These are phyloP conservation scores for Elsinoe arachidis DNA, from an alignment of 2,329 filamentous ascomycete genomes.

Conservation along the genomic window DNA sequence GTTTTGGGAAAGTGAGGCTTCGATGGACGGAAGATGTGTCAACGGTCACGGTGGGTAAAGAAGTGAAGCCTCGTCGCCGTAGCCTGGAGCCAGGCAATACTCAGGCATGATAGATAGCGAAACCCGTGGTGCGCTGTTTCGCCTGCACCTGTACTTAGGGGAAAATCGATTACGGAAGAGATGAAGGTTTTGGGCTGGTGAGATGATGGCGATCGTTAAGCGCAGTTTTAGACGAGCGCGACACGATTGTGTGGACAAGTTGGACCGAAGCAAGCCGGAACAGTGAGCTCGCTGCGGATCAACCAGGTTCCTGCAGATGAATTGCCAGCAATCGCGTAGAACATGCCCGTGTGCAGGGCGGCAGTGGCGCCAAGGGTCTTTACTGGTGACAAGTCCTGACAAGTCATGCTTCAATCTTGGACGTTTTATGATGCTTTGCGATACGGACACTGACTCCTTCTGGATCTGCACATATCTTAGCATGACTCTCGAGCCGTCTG, in stretches of 20 bases:
- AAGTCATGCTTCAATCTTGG: too few species aligned
- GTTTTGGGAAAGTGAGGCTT: not conserved
- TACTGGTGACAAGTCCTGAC: not conserved
- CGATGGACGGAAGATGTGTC: not conserved
- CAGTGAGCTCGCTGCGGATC: not conserved
- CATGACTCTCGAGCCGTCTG: not conserved
- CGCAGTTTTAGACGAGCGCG: conserved; percentile 10
- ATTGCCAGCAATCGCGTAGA: not conserved
- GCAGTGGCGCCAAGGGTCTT: conserved; percentile 2
- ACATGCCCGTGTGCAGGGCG: not conserved
- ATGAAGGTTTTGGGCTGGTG: conserved; percentile 4
- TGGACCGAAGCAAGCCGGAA: conserved; percentile 1
- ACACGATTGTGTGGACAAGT: not conserved
- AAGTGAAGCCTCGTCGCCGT: conserved; percentile 5
- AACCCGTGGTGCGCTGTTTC: conserved; percentile 6
- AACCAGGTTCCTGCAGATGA: conserved; percentile 11
- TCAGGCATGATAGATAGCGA: conserved; percentile 9
- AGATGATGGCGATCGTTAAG: conserved; percentile 10
- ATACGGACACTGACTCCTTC: too few species aligned
- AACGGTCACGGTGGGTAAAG: not conserved
- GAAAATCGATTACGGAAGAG: conserved; percentile 6
- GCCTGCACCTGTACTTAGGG: conserved; percentile 16
- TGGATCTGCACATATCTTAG: too few species aligned
- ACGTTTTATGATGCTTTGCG: too few species aligned
- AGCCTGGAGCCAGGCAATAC: not conserved